phyloP scores from a whole-genome alignment of 139 green algal species.

The Micromonas commoda region DNA sequence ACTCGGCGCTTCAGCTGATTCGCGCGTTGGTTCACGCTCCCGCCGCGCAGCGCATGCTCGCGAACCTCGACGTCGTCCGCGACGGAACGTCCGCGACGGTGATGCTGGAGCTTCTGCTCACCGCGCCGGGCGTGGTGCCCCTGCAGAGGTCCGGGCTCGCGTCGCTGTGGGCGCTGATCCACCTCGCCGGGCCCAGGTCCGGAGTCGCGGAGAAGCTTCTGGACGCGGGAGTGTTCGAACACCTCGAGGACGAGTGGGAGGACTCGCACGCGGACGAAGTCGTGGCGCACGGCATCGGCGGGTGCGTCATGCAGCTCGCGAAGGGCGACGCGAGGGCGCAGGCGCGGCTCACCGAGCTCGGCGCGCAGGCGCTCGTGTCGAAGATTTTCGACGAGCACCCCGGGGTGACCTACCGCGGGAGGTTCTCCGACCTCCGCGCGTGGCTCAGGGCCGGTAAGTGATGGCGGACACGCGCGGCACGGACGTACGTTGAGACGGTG shows the following conservation, averaged over 20 bases:
- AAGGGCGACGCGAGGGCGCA: background rate
- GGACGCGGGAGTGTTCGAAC: background rate
- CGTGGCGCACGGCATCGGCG: background rate
- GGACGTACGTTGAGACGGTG: too few relatives aligned
- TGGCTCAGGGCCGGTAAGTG: too few relatives aligned
- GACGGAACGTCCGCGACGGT: too few relatives aligned
- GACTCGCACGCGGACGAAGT: background rate
- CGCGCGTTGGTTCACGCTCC: background rate
- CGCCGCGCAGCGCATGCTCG: background rate
- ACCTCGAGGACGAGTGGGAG: background rate
- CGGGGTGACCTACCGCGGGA: background rate
- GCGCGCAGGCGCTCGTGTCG: background rate
- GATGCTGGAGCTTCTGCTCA: background rate
- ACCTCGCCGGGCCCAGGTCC: background rate
- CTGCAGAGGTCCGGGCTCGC: background rate
- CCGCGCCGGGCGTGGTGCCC: background rate
- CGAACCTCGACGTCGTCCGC: background rate
- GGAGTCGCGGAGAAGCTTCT: background rate
- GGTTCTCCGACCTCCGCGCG: background rate
- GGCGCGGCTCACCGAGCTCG: background rate
- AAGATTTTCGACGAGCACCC: background rate
- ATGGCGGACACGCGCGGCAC: too few relatives aligned
- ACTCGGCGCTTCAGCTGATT: background rate
- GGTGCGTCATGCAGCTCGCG: background rate
- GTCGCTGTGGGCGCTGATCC: background rate